These are phyloP conservation scores for Logfia minima DNA, from an alignment of 129 eudicot species.

Conservation along the genomic window DNA sequence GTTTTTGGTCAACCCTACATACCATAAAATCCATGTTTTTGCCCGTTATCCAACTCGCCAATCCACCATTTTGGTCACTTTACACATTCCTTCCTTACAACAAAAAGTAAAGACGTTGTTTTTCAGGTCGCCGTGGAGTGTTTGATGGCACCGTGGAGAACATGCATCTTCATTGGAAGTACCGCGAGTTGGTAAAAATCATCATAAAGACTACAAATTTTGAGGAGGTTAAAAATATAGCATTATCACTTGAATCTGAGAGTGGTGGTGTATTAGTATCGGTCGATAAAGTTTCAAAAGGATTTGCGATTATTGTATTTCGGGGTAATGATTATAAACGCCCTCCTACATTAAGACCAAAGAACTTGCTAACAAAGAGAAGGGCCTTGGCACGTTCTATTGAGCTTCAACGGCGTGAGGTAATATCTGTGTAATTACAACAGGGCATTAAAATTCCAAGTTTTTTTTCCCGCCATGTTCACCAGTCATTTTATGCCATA, in stretches of 20 bases:
- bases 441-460: not conserved
- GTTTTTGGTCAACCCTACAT: not conserved
- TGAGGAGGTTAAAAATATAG: slow-evolving; percentile 73
- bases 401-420: slow-evolving; percentile 94
- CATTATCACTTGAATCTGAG: slow-evolving; percentile 93
- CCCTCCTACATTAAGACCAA: slow-evolving; percentile 73
- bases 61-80: not conserved
- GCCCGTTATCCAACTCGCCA: not conserved
- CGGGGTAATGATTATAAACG: slow-evolving; percentile 78
- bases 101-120: slow-evolving; percentile 17
- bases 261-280: slow-evolving; percentile 92
- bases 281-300: slow-evolving; percentile 88
- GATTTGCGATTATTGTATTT: slow-evolving; percentile 75
- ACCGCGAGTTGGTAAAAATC: slow-evolving; percentile 79
- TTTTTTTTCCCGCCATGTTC: not conserved
- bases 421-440: slow-evolving; percentile 24
- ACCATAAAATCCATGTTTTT: not conserved
- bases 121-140: slow-evolving; percentile 94
- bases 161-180: slow-evolving; percentile 97
- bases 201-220: slow-evolving; percentile 61
- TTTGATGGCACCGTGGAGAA: slow-evolving; percentile 97
- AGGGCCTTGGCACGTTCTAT: slow-evolving; percentile 95
- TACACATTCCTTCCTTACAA: not conserved
- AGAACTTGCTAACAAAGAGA: slow-evolving; percentile 79
- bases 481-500: not conserved